Conservation (phyloP, 176 grass and related monocot genomes). For the Aegilops longissima region DNA sequence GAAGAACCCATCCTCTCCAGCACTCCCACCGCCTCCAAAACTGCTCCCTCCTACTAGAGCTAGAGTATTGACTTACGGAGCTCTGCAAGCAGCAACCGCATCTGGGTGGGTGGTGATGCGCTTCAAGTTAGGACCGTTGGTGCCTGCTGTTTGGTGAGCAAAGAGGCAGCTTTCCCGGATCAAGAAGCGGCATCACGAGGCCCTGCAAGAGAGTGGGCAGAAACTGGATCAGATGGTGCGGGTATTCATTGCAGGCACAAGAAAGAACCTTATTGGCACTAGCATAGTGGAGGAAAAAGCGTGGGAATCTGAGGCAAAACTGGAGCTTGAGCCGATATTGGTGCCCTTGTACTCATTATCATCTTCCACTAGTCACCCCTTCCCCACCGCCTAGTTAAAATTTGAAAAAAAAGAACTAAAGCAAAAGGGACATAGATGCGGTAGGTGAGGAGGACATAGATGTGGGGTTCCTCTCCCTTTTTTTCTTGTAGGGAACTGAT, state of each 20-base stretch:
- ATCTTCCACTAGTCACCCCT: not conserved
- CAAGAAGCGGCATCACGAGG: slow-evolving; percentile 36
- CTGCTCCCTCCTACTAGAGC: not conserved
- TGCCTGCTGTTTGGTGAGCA: not conserved
- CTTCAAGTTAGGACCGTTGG: slow-evolving; percentile 18
- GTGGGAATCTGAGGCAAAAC: not conserved
- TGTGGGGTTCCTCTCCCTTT: not conserved
- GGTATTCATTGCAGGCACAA: not conserved
- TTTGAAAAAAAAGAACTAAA: not conserved
- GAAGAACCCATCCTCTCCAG: slow-evolving; percentile 54
- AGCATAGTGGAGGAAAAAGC: not conserved
- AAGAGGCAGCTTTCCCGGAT: not conserved
- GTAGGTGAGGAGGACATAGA: slow-evolving; percentile 10
- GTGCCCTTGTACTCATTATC: not conserved
- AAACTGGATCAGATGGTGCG: not conserved
- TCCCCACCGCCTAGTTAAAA: not conserved
- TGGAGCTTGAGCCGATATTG: not conserved
- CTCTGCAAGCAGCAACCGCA: not conserved
- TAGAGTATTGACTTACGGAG: not conserved
- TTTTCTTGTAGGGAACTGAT: slow-evolving; percentile 3
- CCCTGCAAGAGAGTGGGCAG: not conserved
- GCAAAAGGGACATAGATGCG: slow-evolving; percentile 42
- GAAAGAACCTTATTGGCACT: not conserved
- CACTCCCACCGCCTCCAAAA: not conserved
- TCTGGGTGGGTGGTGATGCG: slow-evolving; percentile 23